Evolutionary conservation across 2,329 filamentous ascomycete genomes (phyloP), one percentile per base, ranked within the genome.

Genomic region (Colletotrichum liriopes): DNA sequence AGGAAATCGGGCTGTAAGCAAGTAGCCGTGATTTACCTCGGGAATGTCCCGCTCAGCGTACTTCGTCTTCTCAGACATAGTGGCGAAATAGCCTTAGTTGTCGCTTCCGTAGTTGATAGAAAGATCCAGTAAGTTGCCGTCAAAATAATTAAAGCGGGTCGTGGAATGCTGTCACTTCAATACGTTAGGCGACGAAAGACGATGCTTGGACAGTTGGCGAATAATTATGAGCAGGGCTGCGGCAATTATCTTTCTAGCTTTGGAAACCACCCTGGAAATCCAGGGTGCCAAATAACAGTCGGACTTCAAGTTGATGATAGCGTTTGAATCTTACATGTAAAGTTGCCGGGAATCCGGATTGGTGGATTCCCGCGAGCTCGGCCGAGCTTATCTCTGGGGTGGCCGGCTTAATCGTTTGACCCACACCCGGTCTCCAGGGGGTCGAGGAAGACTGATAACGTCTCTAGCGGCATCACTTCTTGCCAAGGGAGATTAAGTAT

Each of bases 81-180:
- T 35, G 3, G 18, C n/a, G 29, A 45, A 45, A 45, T 45, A 26
- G 23, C 23, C 23, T 26, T 26, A 26, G 23, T 26, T 26, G 1
- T 26, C 23, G 23, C 16, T 75, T 91, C 82, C 77, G 80, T 84
- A 5, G 75, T 89, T 45, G 8, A 7, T n/a, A 4, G 37, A 61
- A 20, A 16, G 18, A 29, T 29, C 3, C 5, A 29, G 12, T 11
- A 20, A 47, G 14, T 4, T 29, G 9, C 7, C 16, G 6, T 32
- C 18, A 18, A 65, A 18, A 26, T 7, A 35, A 55, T 43, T 2
- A 23, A 2, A 2, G 9, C 6, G 1, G n/a, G 26, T 32, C 18
- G n/a, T 45, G 5, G 20, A 20, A 26, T 12, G 58, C 39, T 39
- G 8, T 20, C 39, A 47, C 23, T 45, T 61, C 11, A 12, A 45